phyloP scores from a whole-genome alignment of 345 rosid genomes.

The Lepidium africanum region DNA sequence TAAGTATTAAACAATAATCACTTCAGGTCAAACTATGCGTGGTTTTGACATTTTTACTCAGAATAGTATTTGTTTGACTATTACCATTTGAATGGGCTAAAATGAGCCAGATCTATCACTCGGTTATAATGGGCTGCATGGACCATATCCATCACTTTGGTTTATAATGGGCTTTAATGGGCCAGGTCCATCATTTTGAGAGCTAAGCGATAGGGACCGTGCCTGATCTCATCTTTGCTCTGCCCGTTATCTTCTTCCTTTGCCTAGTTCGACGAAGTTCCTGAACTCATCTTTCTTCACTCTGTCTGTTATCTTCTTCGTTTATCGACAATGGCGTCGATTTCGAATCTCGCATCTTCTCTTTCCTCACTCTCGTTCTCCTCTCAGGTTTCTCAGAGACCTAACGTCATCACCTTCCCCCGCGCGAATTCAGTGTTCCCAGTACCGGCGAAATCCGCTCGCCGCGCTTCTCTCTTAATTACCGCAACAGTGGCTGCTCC shows the following conservation, averaged over 20 bases:
- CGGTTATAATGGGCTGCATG: no score
- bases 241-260: background rate
- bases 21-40: no score
- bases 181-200: background rate
- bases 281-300: background rate
- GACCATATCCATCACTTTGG: no score
- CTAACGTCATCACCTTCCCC: slow-evolving; percentile 32
- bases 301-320: background rate
- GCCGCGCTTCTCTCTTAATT: slow-evolving; percentile 33
- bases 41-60: no score
- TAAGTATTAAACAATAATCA: background rate
- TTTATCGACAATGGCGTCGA: slow-evolving; percentile 39
- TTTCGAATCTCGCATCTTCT: slow-evolving; percentile 57
- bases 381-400: slow-evolving; percentile 53
- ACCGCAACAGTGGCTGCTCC: slow-evolving; percentile 48
- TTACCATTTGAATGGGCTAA: no score
- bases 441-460: slow-evolving; percentile 26
- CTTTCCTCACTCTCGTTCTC: slow-evolving; percentile 76
- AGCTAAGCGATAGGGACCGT: background rate
- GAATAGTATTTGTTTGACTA: no score
- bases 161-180: background rate
- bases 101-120: no score
- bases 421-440: slow-evolving; percentile 25
- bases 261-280: no score
- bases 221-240: slow-evolving; percentile 3